A percentile compares a stretch with the other conserved stretches of the same genome.
These are phyloP conservation scores for Thielaviopsis populi DNA, from an alignment of 2,329 filamentous ascomycete species.

Conservation along the genomic window DNA sequence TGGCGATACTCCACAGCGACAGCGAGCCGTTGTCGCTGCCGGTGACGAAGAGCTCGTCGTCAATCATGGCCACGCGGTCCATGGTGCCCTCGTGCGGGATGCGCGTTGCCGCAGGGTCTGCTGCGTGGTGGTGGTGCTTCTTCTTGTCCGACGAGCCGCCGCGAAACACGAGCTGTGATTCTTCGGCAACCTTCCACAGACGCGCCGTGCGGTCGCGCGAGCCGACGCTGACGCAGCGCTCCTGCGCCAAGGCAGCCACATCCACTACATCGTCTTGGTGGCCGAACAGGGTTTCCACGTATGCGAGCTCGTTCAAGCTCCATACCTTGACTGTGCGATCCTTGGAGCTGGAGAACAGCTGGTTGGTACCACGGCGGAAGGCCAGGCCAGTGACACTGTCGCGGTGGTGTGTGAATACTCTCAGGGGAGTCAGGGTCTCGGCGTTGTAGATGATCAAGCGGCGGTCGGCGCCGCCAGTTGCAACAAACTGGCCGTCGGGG, in stretches of 20 bases:
- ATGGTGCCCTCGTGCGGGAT: constrained; percentile 67
- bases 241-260: constrained; percentile 67
- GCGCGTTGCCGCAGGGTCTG: constrained; percentile 28
- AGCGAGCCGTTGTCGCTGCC: constrained; percentile 83
- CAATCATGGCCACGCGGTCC: constrained; percentile 81
- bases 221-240: constrained; percentile 82
- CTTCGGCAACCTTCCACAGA: constrained; percentile 91
- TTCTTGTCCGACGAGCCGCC: constrained; percentile 56
- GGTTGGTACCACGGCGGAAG: constrained; percentile 77
- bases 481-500: constrained; percentile 77
- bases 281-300: constrained; percentile 89
- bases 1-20: constrained; percentile 74
- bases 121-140: constrained; percentile 19
- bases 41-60: constrained; percentile 78
- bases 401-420: constrained; percentile 81
- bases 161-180: constrained; percentile 88
- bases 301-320: constrained; percentile 82
- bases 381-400: constrained; percentile 72
- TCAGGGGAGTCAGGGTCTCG: constrained; percentile 58
- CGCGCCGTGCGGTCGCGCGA: constrained; percentile 81
- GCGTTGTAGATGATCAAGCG: constrained; percentile 82
- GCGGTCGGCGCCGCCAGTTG: constrained; percentile 74
- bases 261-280: constrained; percentile 85
- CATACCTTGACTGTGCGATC: constrained; percentile 94
- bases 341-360: constrained; percentile 78